These are phyloP conservation scores for Alternaria panax DNA, from an alignment of 2,329 filamentous ascomycete genomes.

Conservation along the genomic window DNA sequence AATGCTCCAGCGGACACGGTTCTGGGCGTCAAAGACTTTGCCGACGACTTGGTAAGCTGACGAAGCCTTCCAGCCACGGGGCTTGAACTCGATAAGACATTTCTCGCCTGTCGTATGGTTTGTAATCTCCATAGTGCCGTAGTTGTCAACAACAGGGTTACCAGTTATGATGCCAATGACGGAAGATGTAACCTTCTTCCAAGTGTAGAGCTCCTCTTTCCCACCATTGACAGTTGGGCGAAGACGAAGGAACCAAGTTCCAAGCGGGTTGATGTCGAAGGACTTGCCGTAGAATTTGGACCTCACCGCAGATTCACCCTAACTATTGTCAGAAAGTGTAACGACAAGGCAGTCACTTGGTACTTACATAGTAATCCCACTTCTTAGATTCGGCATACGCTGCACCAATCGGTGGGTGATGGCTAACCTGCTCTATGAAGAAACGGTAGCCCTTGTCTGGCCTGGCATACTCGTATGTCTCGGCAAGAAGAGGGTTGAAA, in stretches of 20 bases:
- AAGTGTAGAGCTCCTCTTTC: conserved; percentile 87
- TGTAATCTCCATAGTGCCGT: conserved; percentile 95
- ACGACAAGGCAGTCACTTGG: not conserved
- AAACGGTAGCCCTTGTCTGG: conserved; percentile 98
- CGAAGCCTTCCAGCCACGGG: conserved; percentile 92
- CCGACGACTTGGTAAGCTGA: conserved; percentile 89
- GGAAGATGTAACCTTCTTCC: conserved; percentile 98
- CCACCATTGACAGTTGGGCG: conserved; percentile 72
- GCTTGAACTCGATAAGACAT: conserved; percentile 91
- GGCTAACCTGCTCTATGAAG: conserved; percentile 97
- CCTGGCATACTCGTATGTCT: conserved; percentile 95
- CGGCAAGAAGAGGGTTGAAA: conserved; percentile 94
- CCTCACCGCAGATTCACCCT: conserved; percentile 91
- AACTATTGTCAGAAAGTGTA: conserved; percentile 21
- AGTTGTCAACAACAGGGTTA: conserved; percentile 96
- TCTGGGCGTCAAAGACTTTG: conserved; percentile 79
- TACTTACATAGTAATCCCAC: conserved; percentile 84
- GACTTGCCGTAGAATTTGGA: conserved; percentile 98
- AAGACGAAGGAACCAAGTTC: conserved; percentile 93
- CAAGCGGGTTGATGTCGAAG: conserved; percentile 94
- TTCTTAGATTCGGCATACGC: conserved; percentile 90
- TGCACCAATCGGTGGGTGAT: conserved; percentile 93
- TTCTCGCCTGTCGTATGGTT: conserved; percentile 96
- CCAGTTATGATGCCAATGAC: conserved; percentile 99
- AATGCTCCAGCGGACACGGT: conserved; percentile 85